Base-by-base conservation (phyloP, 2,329 filamentous ascomycete species). In the Whalleya microplaca region DNA sequence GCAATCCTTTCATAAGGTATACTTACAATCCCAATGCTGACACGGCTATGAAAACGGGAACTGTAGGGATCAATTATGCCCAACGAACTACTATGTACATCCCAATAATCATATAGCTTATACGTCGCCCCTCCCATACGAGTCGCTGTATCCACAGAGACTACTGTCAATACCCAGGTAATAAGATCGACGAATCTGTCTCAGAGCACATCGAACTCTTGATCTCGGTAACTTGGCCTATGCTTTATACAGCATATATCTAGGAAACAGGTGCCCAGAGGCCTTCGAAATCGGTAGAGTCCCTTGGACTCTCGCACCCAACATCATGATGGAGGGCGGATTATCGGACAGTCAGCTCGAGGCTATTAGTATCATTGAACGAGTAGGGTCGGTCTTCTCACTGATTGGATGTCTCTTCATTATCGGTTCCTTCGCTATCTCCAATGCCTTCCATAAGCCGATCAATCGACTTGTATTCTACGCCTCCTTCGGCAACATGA, bases 391-490 rank as follows among this genome's bases (percentile, higher is more conserved):
- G 0, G 80, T 86, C 7, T 73, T 93, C 43, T 94, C 91, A 1
- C 72, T 95, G 0, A 49, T 88, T 1, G 90, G 89, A 54, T 90
- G 87, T 43, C 64, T 87, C 29, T 85, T 93, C 70, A 89, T 92
- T 67, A 85, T 94, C 51, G 65, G 78, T 53, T 92, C 89, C 2
- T 95, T 93, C 68, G 74, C 83, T 27, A 72, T 74, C n/a, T 90
- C 87, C 29, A 81, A 79, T 16, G 80, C 81, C 4, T 95, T 95
- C 70, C 89, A 90, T 67, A 94, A 92, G 69, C 89, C 91, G n/a
- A 92, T 95, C 75, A 95, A 95, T 69, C 82, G 91, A 18, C 80
- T 96, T 0, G 87, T 94, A 9, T 94, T 96, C 72, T 95, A 89
- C 71, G 91, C 91, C 6, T 89, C 89, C 0, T 89, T 91, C 68